Evolutionary conservation across 495 filamentous ascomycete genomes (phyloP).

Genomic region (Hypomontagnella submonticulosa): DNA sequence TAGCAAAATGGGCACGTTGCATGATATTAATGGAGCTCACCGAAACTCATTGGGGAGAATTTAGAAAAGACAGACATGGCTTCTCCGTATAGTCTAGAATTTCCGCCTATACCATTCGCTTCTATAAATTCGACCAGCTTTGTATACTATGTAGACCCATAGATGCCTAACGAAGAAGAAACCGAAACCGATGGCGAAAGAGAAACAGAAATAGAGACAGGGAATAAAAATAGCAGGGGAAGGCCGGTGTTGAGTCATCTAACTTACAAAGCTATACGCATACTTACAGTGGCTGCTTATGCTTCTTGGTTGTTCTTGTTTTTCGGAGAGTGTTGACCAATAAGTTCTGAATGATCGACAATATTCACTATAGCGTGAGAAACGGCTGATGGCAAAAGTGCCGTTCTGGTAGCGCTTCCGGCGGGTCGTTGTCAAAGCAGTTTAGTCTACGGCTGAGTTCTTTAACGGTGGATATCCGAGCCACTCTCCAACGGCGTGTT

Average conservation of each 20-base stretch:
- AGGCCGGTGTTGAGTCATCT: too few relatives aligned
- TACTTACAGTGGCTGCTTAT: too few relatives aligned
- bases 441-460: conserved; percentile 19
- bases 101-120: not conserved
- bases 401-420: too few relatives aligned
- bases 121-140: conserved; percentile 4
- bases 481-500: conserved; percentile 4
- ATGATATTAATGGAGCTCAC: conserved; percentile 27
- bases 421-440: not conserved
- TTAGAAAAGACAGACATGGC: not conserved
- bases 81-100: conserved; percentile 10
- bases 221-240: too few relatives aligned
- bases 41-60: conserved; percentile 6
- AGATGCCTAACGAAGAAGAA: not conserved
- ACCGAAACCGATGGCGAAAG: too few relatives aligned
- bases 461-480: conserved; percentile 3
- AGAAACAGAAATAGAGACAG: too few relatives aligned
- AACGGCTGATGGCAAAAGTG: conserved; percentile 10
- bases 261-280: too few relatives aligned
- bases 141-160: not conserved
- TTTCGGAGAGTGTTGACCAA: too few relatives aligned
- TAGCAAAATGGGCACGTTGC: conserved; percentile 20
- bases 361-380: too few relatives aligned
- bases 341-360: too few relatives aligned
- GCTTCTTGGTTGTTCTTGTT: too few relatives aligned